phyloP scores from a whole-genome alignment of 2,329 filamentous ascomycete genomes.

The Penicillium polonicum region DNA sequence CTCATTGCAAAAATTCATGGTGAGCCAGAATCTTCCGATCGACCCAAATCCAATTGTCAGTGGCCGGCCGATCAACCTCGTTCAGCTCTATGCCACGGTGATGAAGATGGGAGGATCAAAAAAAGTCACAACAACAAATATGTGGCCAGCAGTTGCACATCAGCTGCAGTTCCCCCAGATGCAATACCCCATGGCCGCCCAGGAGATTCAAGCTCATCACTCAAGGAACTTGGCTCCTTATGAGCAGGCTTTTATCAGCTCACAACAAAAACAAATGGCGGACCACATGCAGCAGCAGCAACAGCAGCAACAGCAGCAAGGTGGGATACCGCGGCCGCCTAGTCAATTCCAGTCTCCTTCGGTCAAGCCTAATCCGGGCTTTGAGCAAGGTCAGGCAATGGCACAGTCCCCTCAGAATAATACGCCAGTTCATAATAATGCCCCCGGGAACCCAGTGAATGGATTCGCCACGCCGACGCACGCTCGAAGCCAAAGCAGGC shows the following conservation, averaged over 20 bases:
- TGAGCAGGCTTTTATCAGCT: conserved; percentile 56
- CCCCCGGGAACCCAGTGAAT: conserved; percentile 37
- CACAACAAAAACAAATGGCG: conserved; percentile 45
- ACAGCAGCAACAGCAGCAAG: conserved; percentile 20
- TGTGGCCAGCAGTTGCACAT: conserved; percentile 72
- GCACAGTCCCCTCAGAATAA: conserved; percentile 35
- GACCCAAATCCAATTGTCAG: conserved; percentile 72
- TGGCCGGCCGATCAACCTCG: conserved; percentile 70
- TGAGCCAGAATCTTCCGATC: conserved; percentile 67
- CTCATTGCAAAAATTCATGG: conserved; percentile 75
- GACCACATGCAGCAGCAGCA: conserved; percentile 28
- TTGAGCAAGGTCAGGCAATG: conserved; percentile 35
- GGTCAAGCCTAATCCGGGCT: conserved; percentile 54
- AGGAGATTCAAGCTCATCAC: conserved; percentile 70
- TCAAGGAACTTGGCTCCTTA: conserved; percentile 74
- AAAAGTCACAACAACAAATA: conserved; percentile 65
- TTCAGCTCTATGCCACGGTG: conserved; percentile 75
- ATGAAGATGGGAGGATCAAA: conserved; percentile 76
- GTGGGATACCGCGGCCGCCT: conserved; percentile 38
- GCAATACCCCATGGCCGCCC: conserved; percentile 65
- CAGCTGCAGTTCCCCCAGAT: conserved; percentile 59
- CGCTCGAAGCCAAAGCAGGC: conserved; percentile 35
- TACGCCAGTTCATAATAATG: conserved; percentile 31
- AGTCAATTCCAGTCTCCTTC: conserved; percentile 44
- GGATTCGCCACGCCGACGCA: conserved; percentile 42